Percentiles rank a stretch among this genome's conserved stretches.
Evolutionary conservation across 1,284 basidiomycete genomes (phyloP).

Genomic region (Leccinum glutinopallens): DNA sequence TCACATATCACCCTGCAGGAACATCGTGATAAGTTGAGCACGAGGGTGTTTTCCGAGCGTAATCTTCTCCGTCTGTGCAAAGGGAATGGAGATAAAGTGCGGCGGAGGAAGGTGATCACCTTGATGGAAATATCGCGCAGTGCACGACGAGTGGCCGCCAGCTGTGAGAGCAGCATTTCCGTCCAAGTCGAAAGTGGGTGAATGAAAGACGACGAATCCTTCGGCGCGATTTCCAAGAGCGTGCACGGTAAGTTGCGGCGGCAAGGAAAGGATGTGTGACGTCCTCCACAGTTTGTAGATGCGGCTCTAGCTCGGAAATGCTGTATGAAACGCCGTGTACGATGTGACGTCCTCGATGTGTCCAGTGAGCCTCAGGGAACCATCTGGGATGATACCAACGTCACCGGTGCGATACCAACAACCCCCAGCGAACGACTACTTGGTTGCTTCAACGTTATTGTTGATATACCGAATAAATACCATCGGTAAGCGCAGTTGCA

Average conservation of each 20-base stretch:
- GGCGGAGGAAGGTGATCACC: conserved; percentile 32
- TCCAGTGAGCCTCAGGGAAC: conserved; percentile 38
- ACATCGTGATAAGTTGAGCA: conserved; percentile 21
- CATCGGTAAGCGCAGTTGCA: conserved; percentile 40
- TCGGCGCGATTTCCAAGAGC: conserved; percentile 29
- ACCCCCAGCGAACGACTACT: conserved; percentile 38
- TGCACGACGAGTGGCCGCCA: conserved; percentile 23
- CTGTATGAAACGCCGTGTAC: conserved; percentile 45
- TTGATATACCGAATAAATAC: conserved; percentile 40
- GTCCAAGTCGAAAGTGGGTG: conserved; percentile 27
- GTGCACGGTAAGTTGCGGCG: conserved; percentile 31
- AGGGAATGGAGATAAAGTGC: conserved; percentile 25
- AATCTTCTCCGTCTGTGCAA: conserved; percentile 30
- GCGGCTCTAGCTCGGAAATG: conserved; percentile 39
- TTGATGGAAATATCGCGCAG: conserved; percentile 27
- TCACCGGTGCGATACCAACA: conserved; percentile 47
- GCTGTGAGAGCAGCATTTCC: conserved; percentile 20
- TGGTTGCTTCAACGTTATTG: conserved; percentile 39
- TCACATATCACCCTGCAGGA: conserved; percentile 21
- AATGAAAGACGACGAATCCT: conserved; percentile 30
- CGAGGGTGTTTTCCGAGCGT: conserved; percentile 31
- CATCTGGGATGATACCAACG: conserved; percentile 36
- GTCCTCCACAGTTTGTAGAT: conserved; percentile 40
- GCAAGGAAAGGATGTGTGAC: conserved; percentile 37
- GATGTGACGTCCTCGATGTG: conserved; percentile 43